Evolutionary conservation across 768 basidiomycete genomes (phyloP).

Genomic region (Rubroboletus pulcherrimus): DNA sequence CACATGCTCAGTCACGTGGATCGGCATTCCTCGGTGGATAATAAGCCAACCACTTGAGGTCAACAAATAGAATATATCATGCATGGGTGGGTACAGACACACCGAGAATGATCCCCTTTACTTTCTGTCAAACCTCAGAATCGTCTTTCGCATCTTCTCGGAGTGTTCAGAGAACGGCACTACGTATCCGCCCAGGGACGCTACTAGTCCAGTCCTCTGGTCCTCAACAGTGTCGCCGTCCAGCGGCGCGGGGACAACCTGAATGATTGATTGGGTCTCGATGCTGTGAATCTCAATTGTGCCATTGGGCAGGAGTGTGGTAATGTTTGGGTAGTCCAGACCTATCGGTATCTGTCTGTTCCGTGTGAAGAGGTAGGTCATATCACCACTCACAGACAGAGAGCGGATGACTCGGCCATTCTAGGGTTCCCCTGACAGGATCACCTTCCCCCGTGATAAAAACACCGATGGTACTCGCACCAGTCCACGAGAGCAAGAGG

Average conservation of each 20-base stretch:
- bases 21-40: constrained; percentile 12
- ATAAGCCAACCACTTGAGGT: background rate
- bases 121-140: constrained; percentile 26
- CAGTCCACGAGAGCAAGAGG: constrained; percentile 82
- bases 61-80: constrained; percentile 7
- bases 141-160: constrained; percentile 37
- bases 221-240: constrained; percentile 24
- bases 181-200: constrained; percentile 36
- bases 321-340: constrained; percentile 78
- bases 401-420: constrained; percentile 79
- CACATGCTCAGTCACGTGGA: constrained; percentile 23
- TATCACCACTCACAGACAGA: constrained; percentile 58
- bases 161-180: constrained; percentile 40
- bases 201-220: constrained; percentile 26
- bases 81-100: constrained; percentile 19
- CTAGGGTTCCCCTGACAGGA: constrained; percentile 83
- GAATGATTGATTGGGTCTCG: constrained; percentile 66
- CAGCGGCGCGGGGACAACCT: constrained; percentile 55
- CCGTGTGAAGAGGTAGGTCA: background rate
- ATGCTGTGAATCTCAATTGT: constrained; percentile 81
- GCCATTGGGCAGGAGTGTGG: constrained; percentile 72
- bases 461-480: constrained; percentile 73
- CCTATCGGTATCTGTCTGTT: constrained; percentile 38
- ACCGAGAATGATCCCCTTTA: constrained; percentile 10
- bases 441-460: constrained; percentile 85